Conservation (phyloP, 345 rosid genomes). For the Syzygium grande region DNA sequence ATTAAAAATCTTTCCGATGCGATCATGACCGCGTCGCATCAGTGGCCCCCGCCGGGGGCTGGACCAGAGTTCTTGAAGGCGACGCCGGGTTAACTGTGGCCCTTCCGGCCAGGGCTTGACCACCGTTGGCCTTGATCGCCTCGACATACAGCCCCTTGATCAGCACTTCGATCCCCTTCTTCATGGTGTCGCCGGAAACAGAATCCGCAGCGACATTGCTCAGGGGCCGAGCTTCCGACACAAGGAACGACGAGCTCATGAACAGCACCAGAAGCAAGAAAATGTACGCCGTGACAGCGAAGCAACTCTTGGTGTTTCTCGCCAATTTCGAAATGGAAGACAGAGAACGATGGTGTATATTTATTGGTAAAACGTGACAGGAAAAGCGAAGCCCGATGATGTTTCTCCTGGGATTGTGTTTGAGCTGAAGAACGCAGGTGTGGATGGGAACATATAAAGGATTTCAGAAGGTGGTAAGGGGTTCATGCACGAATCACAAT, state of each 20-base stretch:
- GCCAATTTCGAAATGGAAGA: slow-evolving; percentile 5
- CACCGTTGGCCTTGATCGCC: slow-evolving; percentile 30
- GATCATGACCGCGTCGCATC: not conserved
- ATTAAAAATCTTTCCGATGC: not conserved
- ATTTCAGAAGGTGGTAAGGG: not conserved
- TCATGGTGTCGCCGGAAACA: not conserved
- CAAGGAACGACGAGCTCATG: not conserved
- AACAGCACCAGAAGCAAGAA: slow-evolving; percentile 1
- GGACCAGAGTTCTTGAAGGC: slow-evolving; percentile 7
- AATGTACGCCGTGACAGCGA: not conserved
- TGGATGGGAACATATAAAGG: not conserved
- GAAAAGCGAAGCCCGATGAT: not conserved
- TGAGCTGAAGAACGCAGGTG: not conserved
- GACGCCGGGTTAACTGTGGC: not conserved
- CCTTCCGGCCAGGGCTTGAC: slow-evolving; percentile 14
- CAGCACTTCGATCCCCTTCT: slow-evolving; percentile 10
- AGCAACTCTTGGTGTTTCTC: not conserved
- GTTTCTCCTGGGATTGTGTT: not conserved
- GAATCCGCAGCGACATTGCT: not conserved
- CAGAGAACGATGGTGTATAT: not conserved
- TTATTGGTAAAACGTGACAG: not conserved
- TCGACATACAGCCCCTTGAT: slow-evolving; percentile 7
- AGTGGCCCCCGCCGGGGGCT: slow-evolving; percentile 25
- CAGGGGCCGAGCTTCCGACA: slow-evolving; percentile 27
- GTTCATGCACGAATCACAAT: not conserved